Conservation (phyloP, 495 filamentous ascomycete species). For the Penicillium goetzii region DNA sequence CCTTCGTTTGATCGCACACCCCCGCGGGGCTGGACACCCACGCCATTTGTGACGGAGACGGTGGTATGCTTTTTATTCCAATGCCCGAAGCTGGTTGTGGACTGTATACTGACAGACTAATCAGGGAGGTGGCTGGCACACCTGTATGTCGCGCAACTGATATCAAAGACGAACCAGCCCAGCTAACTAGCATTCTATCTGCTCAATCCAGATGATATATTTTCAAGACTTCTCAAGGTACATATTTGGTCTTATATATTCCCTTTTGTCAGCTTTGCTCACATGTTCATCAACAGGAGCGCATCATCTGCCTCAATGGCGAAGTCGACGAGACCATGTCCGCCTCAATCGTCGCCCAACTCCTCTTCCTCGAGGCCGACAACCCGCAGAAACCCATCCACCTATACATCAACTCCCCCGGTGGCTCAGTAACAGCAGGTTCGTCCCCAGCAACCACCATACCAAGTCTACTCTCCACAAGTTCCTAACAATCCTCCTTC, state of each 20-base stretch:
- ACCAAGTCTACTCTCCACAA: neutral
- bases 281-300: conserved; percentile 60
- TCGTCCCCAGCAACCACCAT: conserved; percentile 5
- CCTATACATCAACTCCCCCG: conserved; percentile 97
- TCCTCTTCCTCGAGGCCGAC: conserved; percentile 97
- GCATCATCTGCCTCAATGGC: conserved; percentile 94
- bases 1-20: conserved; percentile 42
- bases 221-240: conserved; percentile 78
- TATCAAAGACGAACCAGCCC: neutral
- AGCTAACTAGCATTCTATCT: conserved; percentile 24
- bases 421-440: conserved; percentile 90
- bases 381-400: conserved; percentile 91
- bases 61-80: conserved; percentile 63
- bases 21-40: conserved; percentile 63
- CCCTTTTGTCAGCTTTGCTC: neutral
- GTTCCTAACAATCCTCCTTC: neutral
- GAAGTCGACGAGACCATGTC: conserved; percentile 86
- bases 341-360: conserved; percentile 89
- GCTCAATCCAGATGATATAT: conserved; percentile 70
- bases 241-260: conserved; percentile 5
- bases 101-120: neutral
- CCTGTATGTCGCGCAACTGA: conserved; percentile 60
- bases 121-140: conserved; percentile 88
- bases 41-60: conserved; percentile 77
- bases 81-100: too few species aligned